phyloP scores from a whole-genome alignment of 225 moss, liverwort and hornwort genomes.

The Physcomitrium patens region DNA sequence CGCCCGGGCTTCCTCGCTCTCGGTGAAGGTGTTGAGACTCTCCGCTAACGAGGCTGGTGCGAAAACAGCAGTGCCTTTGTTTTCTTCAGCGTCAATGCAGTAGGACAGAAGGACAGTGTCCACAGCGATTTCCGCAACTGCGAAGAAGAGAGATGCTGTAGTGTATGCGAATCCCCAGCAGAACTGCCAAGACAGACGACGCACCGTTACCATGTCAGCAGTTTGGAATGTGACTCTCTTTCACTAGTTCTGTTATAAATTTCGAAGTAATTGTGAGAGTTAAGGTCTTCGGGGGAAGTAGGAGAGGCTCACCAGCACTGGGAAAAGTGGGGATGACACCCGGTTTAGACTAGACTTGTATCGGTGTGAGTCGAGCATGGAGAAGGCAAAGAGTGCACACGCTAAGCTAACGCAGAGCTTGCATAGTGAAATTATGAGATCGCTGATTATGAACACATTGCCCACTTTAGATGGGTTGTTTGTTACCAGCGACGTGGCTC shows the following conservation, averaged over 20 bases:
- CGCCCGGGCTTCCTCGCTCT: conserved; percentile 48
- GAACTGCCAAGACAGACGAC: conserved; percentile 52
- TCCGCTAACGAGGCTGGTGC: conserved; percentile 73
- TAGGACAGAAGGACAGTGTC: conserved; percentile 78
- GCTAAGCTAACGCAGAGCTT: conserved; percentile 77
- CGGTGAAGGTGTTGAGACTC: conserved; percentile 56
- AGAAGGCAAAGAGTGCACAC: conserved; percentile 68
- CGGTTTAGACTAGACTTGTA: conserved; percentile 70
- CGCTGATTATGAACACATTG: conserved; percentile 69
- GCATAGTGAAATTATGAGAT: conserved; percentile 75
- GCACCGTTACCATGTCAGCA: background rate
- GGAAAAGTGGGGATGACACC: conserved; percentile 88
- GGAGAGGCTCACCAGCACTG: conserved; percentile 63
- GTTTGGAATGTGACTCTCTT: too few relatives aligned
- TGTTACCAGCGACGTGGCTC: conserved; percentile 62
- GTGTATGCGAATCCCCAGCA: conserved; percentile 75
- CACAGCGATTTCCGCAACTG: conserved; percentile 84
- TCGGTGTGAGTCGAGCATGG: conserved; percentile 85
- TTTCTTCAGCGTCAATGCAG: conserved; percentile 85
- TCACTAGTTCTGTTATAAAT: background rate
- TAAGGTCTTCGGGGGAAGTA: background rate
- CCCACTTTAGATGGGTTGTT: conserved; percentile 71
- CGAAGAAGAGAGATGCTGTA: conserved; percentile 72
- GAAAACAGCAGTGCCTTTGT: conserved; percentile 68
- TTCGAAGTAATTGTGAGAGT: too few relatives aligned